Evolutionary conservation across 169 alveolate genomes (phyloP).

Genomic region (Theileria orientalis): DNA sequence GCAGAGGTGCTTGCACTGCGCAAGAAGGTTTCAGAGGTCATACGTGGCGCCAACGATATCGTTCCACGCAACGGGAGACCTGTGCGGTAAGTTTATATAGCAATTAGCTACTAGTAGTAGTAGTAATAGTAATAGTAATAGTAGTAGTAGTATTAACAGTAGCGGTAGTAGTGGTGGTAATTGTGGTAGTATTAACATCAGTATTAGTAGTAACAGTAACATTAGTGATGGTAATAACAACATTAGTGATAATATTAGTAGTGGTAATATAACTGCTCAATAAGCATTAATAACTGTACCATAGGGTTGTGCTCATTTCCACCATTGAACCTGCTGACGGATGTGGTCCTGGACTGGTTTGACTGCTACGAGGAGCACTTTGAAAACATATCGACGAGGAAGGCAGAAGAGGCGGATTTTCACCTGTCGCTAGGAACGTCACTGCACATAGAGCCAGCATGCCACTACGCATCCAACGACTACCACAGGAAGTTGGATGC

Average conservation of each 20-base stretch:
- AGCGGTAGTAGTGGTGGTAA: no score
- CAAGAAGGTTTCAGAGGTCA: constrained; percentile 75
- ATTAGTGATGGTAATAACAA: no score
- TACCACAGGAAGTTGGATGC: constrained; percentile 66
- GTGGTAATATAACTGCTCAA: no score
- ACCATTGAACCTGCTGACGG: constrained; percentile 80
- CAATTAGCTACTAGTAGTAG: no score
- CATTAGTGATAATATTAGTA: no score
- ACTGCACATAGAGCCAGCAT: constrained; percentile 82
- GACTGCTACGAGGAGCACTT: constrained; percentile 77
- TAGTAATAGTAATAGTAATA: no score
- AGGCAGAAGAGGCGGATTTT: constrained; percentile 74
- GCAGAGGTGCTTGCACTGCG: constrained; percentile 81
- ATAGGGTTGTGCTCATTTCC: constrained; percentile 77
- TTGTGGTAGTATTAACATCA: no score
- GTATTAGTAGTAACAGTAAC: no score
- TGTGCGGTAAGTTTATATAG: constrained; percentile 65
- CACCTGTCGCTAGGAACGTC: constrained; percentile 80
- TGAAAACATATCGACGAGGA: constrained; percentile 62
- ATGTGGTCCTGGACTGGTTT: constrained; percentile 83
- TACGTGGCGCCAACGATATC: constrained; percentile 80
- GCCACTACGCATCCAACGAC: constrained; percentile 76
- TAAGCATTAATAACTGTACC: background rate
- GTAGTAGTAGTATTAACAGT: no score
- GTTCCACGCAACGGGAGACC: constrained; percentile 80